These are phyloP conservation scores for Scenedesmus sp. DNA, from an alignment of 163 green algal species.

Conservation along the genomic window DNA sequence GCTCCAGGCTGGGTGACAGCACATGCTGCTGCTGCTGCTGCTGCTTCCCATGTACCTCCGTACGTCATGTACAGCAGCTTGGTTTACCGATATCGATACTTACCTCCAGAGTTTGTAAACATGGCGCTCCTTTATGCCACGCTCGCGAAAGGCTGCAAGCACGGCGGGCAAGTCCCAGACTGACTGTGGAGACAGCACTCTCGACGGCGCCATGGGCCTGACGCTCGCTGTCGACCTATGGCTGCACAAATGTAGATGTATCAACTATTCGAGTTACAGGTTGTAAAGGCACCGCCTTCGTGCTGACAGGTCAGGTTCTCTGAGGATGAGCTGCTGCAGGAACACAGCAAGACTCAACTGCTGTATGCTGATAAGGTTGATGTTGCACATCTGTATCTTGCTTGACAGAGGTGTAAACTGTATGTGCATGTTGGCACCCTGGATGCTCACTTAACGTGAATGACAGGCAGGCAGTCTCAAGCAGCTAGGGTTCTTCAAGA, in stretches of 20 bases:
- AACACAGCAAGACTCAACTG: too few relatives aligned
- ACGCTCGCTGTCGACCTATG: not conserved
- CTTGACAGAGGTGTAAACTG: too few relatives aligned
- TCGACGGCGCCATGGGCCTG: slow-evolving; percentile 4
- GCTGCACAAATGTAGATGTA: not conserved
- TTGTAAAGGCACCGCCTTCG: too few relatives aligned
- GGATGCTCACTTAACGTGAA: too few relatives aligned
- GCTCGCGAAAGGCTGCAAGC: slow-evolving; percentile 65
- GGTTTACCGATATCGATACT: not conserved
- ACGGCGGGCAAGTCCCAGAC: slow-evolving; percentile 76
- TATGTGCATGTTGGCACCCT: too few relatives aligned
- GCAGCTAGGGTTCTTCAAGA: too few relatives aligned
- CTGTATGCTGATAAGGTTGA: too few relatives aligned
- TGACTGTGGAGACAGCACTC: slow-evolving; percentile 61
- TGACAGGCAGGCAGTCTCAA: too few relatives aligned
- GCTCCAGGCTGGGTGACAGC: not conserved
- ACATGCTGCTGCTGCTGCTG: not conserved
- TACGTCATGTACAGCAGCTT: not conserved
- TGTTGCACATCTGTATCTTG: too few relatives aligned
- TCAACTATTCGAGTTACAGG: too few relatives aligned
- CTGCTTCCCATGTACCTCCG: not conserved
- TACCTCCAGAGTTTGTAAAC: slow-evolving; percentile 72
- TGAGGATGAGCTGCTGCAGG: too few relatives aligned
- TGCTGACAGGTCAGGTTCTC: too few relatives aligned
- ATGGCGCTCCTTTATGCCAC: slow-evolving; percentile 70